phyloP scores from a whole-genome alignment of 2,329 filamentous ascomycete genomes.

The Fusarium anguioides region DNA sequence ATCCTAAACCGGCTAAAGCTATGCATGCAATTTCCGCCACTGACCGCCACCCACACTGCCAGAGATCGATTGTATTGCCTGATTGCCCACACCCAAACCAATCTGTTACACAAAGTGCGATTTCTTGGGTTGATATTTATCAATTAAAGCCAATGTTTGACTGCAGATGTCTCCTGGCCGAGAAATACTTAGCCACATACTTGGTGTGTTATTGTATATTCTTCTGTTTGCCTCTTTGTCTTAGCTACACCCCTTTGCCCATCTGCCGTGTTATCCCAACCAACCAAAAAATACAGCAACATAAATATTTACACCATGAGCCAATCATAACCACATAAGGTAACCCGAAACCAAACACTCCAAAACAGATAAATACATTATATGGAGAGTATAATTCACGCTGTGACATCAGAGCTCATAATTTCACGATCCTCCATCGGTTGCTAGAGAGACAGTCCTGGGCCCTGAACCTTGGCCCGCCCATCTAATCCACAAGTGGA shows the following conservation, averaged over 20 bases:
- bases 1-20: constrained; percentile 21
- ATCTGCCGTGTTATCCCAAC: neutral
- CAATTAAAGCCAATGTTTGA: too few species aligned
- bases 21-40: constrained; percentile 25
- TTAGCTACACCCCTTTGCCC: neutral
- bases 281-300: neutral
- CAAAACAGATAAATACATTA: neutral
- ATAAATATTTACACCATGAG: too few species aligned
- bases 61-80: neutral
- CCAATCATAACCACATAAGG: neutral
- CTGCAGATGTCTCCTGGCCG: neutral
- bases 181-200: neutral
- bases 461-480: constrained; percentile 18
- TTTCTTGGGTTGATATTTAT: neutral
- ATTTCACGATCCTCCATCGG: constrained; percentile 8
- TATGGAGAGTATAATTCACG: neutral
- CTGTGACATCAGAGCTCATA: neutral
- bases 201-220: neutral
- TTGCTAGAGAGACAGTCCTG: constrained; percentile 34
- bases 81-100: neutral
- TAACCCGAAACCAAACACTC: neutral
- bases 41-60: neutral
- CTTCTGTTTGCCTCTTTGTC: neutral
- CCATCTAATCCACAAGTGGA: constrained; percentile 23
- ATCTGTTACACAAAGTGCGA: neutral